Base-by-base conservation (phyloP, 2,329 filamentous ascomycete genomes). In the Acrodontium crateriforme region DNA sequence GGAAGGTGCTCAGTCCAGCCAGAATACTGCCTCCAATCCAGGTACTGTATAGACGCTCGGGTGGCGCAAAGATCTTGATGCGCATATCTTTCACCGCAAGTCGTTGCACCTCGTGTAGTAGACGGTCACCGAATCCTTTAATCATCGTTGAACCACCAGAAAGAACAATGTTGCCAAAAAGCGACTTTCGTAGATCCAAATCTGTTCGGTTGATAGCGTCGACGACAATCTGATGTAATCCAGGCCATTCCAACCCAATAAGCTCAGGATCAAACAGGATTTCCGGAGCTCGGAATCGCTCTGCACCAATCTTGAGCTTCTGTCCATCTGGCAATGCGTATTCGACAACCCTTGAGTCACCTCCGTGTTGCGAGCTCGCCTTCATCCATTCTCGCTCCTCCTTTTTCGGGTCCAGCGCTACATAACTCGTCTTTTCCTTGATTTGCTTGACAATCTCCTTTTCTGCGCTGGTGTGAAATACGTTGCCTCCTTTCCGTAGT, bases 11-110 rank as follows among this genome's bases (percentile, higher is more conserved):
- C 56, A 98, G 60, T 5, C 89, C 87, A 18, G 89, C 89, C 41
- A 98, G 64, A 59, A 98, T 98, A 55, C 89, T 94, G 31, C 89
- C 89, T 39, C 89, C 89, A 44, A 95, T 95, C 89, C 89, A 98
- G 17, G 89, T 98, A 37, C 84, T 94, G 63, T 95, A 98, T 59
- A 95, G 93, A 42, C 89, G 71, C 65, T 98, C 89, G 5, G 89
- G 87, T 30, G 89, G 89, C 29, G 89, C 89, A 62, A 92, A 93
- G 52, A 98, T 98, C 67, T 94, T 93, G 63, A 98, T 95, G 49
- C 85, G 75, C 87, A 94, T 98, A 55, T 98, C 89, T 66, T 94
- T 94, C 44, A 95, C 84, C 8, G 89, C 89, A 46, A 95, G 63
- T 53, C 78, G 70, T 60, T 94, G 89, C 41, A 95, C 78, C 60